Conservation (phyloP, 495 filamentous ascomycete species). For the Aspergillus wentii region DNA sequence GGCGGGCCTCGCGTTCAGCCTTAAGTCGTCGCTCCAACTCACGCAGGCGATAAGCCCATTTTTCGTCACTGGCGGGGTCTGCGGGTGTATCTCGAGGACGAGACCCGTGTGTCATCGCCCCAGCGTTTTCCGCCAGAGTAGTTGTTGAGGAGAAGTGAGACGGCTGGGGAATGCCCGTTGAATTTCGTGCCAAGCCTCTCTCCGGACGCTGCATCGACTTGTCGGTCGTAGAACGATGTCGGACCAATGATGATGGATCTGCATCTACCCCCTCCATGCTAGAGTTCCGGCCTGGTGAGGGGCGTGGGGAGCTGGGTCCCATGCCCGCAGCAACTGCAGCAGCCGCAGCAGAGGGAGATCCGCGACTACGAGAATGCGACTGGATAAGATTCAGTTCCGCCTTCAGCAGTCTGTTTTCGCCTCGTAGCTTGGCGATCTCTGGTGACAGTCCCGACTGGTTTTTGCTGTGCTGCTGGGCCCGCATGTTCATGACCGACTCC, state of each 20-base stretch:
- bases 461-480: constrained; percentile 29
- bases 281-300: neutral
- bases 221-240: constrained; percentile 40
- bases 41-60: constrained; percentile 78
- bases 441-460: constrained; percentile 43
- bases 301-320: constrained; percentile 24
- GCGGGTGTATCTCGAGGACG: constrained; percentile 21
- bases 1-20: constrained; percentile 79
- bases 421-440: constrained; percentile 67
- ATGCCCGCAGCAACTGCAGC: constrained; percentile 22
- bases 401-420: constrained; percentile 76
- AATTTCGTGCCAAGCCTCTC: constrained; percentile 23
- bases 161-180: constrained; percentile 33
- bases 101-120: constrained; percentile 27
- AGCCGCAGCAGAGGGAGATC: constrained; percentile 16
- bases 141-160: constrained; percentile 28
- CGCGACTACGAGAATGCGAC: constrained; percentile 36
- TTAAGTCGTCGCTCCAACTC: constrained; percentile 88
- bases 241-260: constrained; percentile 41
- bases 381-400: constrained; percentile 76
- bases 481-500: constrained; percentile 54
- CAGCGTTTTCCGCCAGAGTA: constrained; percentile 25
- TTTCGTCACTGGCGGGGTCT: constrained; percentile 51
- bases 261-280: constrained; percentile 13
- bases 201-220: constrained; percentile 21